Conservation (phyloP, 2,329 filamentous ascomycete species). For the Sporothrix pallida region DNA sequence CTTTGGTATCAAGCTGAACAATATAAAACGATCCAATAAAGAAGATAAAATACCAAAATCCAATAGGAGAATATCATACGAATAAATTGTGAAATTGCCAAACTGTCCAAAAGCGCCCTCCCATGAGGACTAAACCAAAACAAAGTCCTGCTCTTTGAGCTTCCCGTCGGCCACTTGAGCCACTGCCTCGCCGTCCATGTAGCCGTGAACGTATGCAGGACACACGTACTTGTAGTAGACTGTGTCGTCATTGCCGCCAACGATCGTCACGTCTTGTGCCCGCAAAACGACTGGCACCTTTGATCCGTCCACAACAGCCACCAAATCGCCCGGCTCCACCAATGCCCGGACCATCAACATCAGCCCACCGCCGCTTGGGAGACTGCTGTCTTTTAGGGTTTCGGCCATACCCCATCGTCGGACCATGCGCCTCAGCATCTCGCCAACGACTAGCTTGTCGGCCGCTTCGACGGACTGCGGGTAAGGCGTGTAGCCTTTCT, state of each 20-base stretch:
- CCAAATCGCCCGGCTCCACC: slow-evolving; percentile 28
- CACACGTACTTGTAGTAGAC: slow-evolving; percentile 29
- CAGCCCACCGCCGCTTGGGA: slow-evolving; percentile 10
- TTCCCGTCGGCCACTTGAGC: slow-evolving; percentile 16
- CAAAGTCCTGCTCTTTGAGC: slow-evolving; percentile 20
- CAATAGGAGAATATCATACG: not conserved
- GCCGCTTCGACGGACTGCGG: not conserved
- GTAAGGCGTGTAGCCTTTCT: not conserved
- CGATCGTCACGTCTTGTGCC: not conserved
- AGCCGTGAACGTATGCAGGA: slow-evolving; percentile 39
- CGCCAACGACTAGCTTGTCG: not conserved
- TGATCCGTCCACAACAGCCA: slow-evolving; percentile 32
- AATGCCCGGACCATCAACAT: slow-evolving; percentile 30
- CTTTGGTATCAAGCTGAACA: not conserved
- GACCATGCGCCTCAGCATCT: slow-evolving; percentile 27
- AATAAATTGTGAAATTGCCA: not conserved
- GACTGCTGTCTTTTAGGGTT: not conserved
- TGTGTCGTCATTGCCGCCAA: not conserved
- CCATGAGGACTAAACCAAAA: not conserved
- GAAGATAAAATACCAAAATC: not conserved
- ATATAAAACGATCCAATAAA: slow-evolving; percentile 20
- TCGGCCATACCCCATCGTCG: slow-evolving; percentile 28
- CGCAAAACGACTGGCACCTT: slow-evolving; percentile 33
- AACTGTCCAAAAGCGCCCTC: too few relatives aligned
- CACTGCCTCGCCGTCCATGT: slow-evolving; percentile 40